Percentiles rank a stretch among this genome's conserved stretches.
Evolutionary conservation across 2,329 filamentous ascomycete species (phyloP).

Genomic region (Magnaporthales sp.): DNA sequence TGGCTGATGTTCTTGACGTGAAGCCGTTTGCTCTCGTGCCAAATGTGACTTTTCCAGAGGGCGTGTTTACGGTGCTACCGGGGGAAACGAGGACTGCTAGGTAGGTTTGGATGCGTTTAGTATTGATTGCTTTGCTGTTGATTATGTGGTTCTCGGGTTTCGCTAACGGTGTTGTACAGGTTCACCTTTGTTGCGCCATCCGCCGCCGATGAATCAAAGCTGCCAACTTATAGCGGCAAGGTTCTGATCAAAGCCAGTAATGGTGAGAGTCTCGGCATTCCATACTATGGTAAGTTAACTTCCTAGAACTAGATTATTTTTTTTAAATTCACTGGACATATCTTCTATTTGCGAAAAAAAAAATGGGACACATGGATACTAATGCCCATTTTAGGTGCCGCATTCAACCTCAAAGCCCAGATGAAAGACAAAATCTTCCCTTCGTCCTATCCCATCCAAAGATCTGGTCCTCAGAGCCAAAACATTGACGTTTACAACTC

Average conservation of each 20-base stretch:
- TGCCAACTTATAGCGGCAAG: conserved; percentile 51
- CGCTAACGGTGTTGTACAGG: background rate
- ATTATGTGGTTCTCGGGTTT: background rate
- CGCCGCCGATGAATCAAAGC: conserved; percentile 15
- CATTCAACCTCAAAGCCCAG: background rate
- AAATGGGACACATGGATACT: background rate
- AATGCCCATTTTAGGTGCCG: background rate
- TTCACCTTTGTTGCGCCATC: conserved; percentile 16
- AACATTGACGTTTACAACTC: conserved; percentile 7
- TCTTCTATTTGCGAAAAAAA: no score
- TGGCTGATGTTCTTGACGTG: conserved; percentile 6
- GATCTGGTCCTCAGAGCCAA: conserved; percentile 13
- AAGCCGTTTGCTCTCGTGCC: conserved; percentile 6
- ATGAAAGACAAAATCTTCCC: conserved; percentile 15
- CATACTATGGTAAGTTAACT: conserved; percentile 14
- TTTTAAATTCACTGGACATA: no score
- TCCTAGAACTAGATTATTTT: background rate
- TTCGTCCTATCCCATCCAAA: conserved; percentile 3
- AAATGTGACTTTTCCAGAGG: conserved; percentile 2
- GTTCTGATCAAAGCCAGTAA: conserved; percentile 67
- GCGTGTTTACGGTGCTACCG: conserved; percentile 12
- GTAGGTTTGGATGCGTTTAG: background rate
- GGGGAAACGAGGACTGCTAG: conserved; percentile 14
- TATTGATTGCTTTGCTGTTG: background rate
- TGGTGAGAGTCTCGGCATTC: conserved; percentile 22